Evolutionary conservation across 176 grass and related monocot genomes (phyloP).

Genomic region (Puccinellia tenuiflora): DNA sequence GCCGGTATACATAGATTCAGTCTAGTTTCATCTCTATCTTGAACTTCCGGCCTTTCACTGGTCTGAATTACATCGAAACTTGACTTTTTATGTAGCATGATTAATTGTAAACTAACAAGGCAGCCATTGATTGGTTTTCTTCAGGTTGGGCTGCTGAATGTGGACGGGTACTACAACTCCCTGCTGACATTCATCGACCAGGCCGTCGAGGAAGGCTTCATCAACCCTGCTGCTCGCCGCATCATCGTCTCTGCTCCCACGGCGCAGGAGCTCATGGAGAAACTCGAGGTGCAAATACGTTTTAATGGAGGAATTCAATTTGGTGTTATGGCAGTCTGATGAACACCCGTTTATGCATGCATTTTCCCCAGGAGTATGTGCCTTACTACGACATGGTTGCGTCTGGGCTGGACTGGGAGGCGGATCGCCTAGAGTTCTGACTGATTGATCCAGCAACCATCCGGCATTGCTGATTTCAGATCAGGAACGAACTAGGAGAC

Average conservation of each 20-base stretch:
- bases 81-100: not conserved
- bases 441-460: not conserved
- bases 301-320: not conserved
- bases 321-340: not conserved
- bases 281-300: constrained; percentile 23
- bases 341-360: too few species aligned
- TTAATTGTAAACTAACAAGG: not conserved
- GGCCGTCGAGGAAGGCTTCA: constrained; percentile 59
- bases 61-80: too few species aligned
- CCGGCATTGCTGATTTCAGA: not conserved
- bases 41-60: too few species aligned
- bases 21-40: not conserved
- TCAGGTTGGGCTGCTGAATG: constrained; percentile 66
- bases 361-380: constrained; percentile 8
- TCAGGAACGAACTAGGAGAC: not conserved
- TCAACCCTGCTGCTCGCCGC: constrained; percentile 40
- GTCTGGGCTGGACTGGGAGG: constrained; percentile 27
- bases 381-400: constrained; percentile 33
- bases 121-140: not conserved
- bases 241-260: constrained; percentile 45
- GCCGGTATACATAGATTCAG: constrained; percentile 27
- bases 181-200: constrained; percentile 58
- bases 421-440: constrained; percentile 7
- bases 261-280: constrained; percentile 36
- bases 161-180: constrained; percentile 69